Base-by-base conservation (phyloP, 225 moss, liverwort and hornwort species). In the Bryoerythrophyllum caledonicum region DNA sequence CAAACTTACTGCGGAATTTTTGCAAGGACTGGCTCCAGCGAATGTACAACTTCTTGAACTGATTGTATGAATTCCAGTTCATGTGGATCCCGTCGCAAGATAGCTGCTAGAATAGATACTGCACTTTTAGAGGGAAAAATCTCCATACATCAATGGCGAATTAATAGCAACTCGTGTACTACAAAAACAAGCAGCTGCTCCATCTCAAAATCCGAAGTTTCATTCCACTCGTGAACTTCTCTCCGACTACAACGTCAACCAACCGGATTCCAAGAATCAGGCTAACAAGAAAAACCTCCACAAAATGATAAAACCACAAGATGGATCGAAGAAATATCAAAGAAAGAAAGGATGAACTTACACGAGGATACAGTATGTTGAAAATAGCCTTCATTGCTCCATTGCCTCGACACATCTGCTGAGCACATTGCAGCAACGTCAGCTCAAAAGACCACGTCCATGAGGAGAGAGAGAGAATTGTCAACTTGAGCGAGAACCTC, bases 31-130 rank as follows among this genome's bases (percentile, higher is more conserved):
- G 97, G 93, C 79, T 91, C 97, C 72, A 99, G 89, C 26, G 97
- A 99, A 80, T 91, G 90, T 69, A 99, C 93, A 85, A 99, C 93
- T 88, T 99, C 94, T 86, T 95, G 94, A 71, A 95, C 94, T 80
- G 97, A 93, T 82, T 99, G 97, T 83, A 99, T 95, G 63, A 83
- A 99, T 80, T 99, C 97, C 80, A 90, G 72, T 81, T 99, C 97
- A 70, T 99, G 90, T 41, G 94, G 94, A 77, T 99, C 97, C 78
- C 97, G 87, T 80, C 90, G 92, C 67, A 95, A 76, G 35, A 99
- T 93, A 84, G 93, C 91, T 89, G 94, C 80, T 82, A 85, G 69
- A 85, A 85, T 80, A 82, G 80, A 85, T 78, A 80, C 78, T 82
- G 75, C 88, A 78, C 82, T 80, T 75, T 82, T 84, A 84, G 84